These are phyloP conservation scores for Fistulinella cinereoalba DNA, from an alignment of 1,284 basidiomycete genomes.

Conservation along the genomic window DNA sequence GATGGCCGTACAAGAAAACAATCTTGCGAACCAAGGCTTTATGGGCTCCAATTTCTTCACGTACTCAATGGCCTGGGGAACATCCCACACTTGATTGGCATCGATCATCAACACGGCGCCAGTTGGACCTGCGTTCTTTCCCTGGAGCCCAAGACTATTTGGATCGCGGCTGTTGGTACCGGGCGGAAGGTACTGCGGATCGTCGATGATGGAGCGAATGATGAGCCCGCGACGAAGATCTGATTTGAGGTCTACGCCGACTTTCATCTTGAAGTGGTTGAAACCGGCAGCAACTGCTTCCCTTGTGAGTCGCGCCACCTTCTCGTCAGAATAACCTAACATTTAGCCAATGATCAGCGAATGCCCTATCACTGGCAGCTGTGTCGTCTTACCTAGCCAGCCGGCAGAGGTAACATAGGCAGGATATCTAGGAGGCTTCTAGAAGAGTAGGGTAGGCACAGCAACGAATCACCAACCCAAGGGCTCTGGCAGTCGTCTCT, in stretches of 20 bases:
- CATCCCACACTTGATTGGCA: conserved; percentile 97
- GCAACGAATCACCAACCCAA: conserved; percentile 44
- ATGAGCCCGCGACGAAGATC: conserved; percentile 86
- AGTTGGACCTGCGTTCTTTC: conserved; percentile 93
- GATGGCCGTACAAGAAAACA: not conserved
- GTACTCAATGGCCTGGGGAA: conserved; percentile 89
- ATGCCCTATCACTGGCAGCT: not conserved
- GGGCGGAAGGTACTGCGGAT: conserved; percentile 69
- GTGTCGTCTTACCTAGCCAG: conserved; percentile 62
- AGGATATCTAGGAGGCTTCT: conserved; percentile 63
- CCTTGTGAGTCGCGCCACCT: conserved; percentile 82
- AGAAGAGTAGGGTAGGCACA: not conserved
- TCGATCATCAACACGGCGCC: conserved; percentile 96
- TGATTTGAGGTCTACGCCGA: conserved; percentile 78
- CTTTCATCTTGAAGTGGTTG: conserved; percentile 98
- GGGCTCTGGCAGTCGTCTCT: conserved; percentile 66
- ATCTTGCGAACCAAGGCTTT: conserved; percentile 73
- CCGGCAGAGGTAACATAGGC: conserved; percentile 95
- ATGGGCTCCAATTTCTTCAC: conserved; percentile 78
- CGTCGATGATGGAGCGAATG: conserved; percentile 92
- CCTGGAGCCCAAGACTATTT: conserved; percentile 59
- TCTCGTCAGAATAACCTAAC: conserved; percentile 79
- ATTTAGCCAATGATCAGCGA: conserved; percentile 3
- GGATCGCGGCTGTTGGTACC: conserved; percentile 60
- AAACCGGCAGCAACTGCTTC: conserved; percentile 85